Conservation (phyloP, 148 eudicot genomes). For the Limonium bicolor region DNA sequence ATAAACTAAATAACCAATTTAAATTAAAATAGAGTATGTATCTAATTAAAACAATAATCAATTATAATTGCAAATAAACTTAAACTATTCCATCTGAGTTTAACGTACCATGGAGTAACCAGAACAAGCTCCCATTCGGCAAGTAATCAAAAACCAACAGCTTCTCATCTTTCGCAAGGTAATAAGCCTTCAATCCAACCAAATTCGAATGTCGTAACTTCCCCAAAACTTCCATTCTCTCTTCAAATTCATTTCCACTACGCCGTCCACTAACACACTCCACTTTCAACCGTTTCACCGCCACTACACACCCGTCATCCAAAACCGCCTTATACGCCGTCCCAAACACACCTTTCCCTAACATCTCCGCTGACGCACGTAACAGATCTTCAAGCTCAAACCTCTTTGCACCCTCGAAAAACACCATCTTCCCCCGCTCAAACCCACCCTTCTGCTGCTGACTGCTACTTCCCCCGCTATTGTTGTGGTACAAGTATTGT, state of each 20-base stretch:
- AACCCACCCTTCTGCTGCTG: conserved; percentile 44
- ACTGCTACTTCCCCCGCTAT: conserved; percentile 37
- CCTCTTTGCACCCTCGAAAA: conserved; percentile 40
- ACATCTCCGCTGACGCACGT: conserved; percentile 91
- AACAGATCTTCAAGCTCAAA: conserved; percentile 87
- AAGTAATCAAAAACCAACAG: conserved; percentile 76
- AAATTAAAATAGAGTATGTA: background rate
- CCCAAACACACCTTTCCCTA: conserved; percentile 84
- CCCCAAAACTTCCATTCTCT: conserved; percentile 88
- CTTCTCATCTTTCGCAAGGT: conserved; percentile 84
- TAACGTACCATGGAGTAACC: conserved; percentile 83
- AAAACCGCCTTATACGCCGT: conserved; percentile 81
- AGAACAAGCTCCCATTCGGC: conserved; percentile 84
- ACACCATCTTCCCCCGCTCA: conserved; percentile 60
- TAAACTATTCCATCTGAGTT: too few species aligned
- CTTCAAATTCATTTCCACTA: conserved; percentile 83
- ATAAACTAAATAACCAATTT: too few species aligned
- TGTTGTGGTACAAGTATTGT: background rate
- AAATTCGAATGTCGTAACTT: conserved; percentile 66
- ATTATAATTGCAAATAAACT: too few species aligned
- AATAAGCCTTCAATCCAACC: conserved; percentile 68
- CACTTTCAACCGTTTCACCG: conserved; percentile 86
- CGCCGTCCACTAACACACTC: conserved; percentile 51
- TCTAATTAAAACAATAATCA: background rate
- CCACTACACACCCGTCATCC: conserved; percentile 67